Evolutionary conservation across 352 stramenopile genomes (phyloP), one percentile per base, ranked within the genome.

Genomic region (Phytophthora sojae): DNA sequence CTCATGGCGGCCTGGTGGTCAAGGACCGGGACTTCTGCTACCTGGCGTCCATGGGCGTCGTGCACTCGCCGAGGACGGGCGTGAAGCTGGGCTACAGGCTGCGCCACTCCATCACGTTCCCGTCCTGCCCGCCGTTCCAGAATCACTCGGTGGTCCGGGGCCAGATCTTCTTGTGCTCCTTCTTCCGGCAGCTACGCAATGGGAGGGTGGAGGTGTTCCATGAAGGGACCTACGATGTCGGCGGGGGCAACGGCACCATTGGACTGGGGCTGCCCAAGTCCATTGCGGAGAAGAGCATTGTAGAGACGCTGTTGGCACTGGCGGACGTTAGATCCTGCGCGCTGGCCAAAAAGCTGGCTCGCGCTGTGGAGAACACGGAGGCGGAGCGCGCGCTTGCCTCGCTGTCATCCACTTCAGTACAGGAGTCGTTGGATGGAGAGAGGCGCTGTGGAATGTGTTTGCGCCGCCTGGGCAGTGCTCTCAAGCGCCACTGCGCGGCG

Each of bases 121-220:
- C 77, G n/a, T 80, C 69, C 50, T 89, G 79, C 37, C 77, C 76
- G 21, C 71, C 66, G 15, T 83, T 85, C 42, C 67, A 81, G 61
- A 85, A 85, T 60, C 67, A 77, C 53, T 81, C 82, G 23, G 79
- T 92, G 5, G 77, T 91, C n/a, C 75, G 86, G 37, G 85, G 73
- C 15, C 82, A 92, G 68, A 71, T 93, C 61, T 89, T 83, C 61
- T 77, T 83, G 55, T 91, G 84, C 62, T 90, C 73, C 26, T 86
- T 94, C 58, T 94, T 91, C 57, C 70, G 84, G 21, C 83, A 92
- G 64, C 69, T 90, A 47, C 75, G 69, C 5, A 78, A 80, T 55
- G 81, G 79, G 4, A 70, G 71, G 30, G 81, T 93, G 29, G 79
- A 90, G 51, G 80, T 93, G 23, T 93, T 88, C 53, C 86, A 92